These are phyloP conservation scores for Collybia mongolica DNA, from an alignment of 768 basidiomycete genomes.

Conservation along the genomic window DNA sequence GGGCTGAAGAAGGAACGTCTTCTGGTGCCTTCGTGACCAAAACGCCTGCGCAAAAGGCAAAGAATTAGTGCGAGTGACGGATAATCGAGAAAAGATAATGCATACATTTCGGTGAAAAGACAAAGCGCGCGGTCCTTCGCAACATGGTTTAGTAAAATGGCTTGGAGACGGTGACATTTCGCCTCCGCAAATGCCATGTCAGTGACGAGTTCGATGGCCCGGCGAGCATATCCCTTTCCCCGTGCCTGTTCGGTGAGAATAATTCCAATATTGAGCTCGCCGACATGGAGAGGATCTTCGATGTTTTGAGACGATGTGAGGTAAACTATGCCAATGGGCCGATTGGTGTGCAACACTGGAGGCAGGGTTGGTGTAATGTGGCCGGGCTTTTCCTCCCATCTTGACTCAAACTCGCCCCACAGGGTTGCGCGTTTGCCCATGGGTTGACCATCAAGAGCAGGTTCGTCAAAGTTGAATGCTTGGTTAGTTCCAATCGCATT, in stretches of 20 bases:
- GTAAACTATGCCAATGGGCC: constrained; percentile 43
- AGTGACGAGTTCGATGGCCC: constrained; percentile 44
- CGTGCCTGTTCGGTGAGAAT: constrained; percentile 37
- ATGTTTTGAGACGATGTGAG: constrained; percentile 27
- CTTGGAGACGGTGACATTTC: constrained; percentile 52
- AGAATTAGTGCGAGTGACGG: neutral
- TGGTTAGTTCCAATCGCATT: no score
- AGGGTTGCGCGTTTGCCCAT: no score
- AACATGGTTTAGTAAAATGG: constrained; percentile 44
- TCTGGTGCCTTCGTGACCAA: constrained; percentile 62
- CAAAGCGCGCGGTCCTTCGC: constrained; percentile 40
- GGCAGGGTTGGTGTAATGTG: no score
- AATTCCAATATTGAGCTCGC: constrained; percentile 58
- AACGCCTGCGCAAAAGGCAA: constrained; percentile 37
- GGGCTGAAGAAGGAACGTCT: constrained; percentile 52
- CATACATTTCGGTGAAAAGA: constrained; percentile 46
- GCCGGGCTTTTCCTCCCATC: no score
- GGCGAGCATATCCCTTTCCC: constrained; percentile 41
- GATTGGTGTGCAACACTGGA: neutral
- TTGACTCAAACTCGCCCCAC: no score
- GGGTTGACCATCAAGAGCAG: no score
- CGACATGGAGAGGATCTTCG: constrained; percentile 28
- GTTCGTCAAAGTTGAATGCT: no score
- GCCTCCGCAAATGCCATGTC: constrained; percentile 44
- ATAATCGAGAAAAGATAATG: neutral